phyloP scores from a whole-genome alignment of 2,329 filamentous ascomycete genomes.

The Neofusicoccum sp. region DNA sequence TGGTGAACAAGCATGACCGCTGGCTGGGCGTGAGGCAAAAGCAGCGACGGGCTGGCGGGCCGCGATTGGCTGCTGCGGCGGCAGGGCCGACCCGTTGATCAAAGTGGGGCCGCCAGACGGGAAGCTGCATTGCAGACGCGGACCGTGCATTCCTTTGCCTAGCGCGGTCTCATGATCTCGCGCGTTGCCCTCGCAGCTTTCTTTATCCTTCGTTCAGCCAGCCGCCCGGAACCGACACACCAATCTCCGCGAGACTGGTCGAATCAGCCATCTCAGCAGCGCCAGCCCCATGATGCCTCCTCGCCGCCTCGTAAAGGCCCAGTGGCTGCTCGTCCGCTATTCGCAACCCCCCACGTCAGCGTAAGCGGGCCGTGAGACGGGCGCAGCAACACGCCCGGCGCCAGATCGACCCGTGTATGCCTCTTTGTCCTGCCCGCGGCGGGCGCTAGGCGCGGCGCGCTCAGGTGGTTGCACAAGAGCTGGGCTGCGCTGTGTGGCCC shows the following conservation, averaged over 20 bases:
- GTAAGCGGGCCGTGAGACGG: neutral
- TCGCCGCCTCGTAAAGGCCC: too few species aligned
- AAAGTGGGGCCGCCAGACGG: conserved; percentile 9
- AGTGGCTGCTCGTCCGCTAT: neutral
- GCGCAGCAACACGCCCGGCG: neutral
- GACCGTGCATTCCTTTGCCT: neutral
- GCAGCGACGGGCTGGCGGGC: neutral
- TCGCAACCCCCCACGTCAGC: conserved; percentile 9
- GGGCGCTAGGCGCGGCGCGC: conserved; percentile 7
- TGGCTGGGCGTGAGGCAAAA: neutral
- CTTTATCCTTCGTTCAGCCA: neutral
- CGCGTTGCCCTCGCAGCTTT: neutral
- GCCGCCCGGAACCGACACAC: neutral
- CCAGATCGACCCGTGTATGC: neutral
- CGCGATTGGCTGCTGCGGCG: neutral
- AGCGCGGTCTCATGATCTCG: conserved; percentile 3
- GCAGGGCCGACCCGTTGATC: conserved; percentile 7
- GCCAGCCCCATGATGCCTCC: too few species aligned
- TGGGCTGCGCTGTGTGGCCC: neutral
- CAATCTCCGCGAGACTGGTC: neutral
- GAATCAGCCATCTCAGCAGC: too few species aligned
- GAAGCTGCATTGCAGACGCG: conserved; percentile 1
- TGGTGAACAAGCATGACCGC: too few species aligned
- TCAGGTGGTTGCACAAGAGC: neutral
- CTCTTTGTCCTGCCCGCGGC: neutral